Conservation (phyloP, 192 early-diverging fungal genomes). For the Jimgerdemannia flammicorona region DNA sequence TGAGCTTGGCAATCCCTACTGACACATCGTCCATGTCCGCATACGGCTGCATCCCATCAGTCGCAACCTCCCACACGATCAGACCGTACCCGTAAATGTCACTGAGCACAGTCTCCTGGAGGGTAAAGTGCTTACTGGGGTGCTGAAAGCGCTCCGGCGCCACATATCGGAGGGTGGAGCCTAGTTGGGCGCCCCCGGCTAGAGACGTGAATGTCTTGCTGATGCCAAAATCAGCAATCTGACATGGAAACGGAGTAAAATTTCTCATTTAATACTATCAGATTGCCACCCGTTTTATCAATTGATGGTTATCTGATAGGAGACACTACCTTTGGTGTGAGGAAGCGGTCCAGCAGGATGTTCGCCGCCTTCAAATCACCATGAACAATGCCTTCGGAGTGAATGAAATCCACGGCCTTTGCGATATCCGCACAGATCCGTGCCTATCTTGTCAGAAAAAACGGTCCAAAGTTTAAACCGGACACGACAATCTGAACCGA, state of each 20-base stretch:
- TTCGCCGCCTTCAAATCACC: not conserved
- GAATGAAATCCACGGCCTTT: not conserved
- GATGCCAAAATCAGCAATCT: not conserved
- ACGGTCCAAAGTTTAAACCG: no score
- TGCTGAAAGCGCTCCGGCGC: not conserved
- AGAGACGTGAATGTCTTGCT: not conserved
- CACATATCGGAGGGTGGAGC: not conserved
- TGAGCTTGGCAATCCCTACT: not conserved
- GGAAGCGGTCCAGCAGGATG: not conserved
- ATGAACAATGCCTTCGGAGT: not conserved
- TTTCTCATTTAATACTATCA: not conserved
- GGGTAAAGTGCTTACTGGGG: not conserved
- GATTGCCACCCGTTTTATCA: not conserved
- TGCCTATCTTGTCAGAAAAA: no score
- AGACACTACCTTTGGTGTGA: not conserved
- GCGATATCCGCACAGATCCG: not conserved
- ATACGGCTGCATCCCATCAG: not conserved
- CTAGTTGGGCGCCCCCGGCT: not conserved
- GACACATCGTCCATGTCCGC: not conserved
- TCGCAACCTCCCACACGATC: not conserved
- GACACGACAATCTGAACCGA: no score
- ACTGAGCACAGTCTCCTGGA: not conserved
- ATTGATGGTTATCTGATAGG: not conserved
- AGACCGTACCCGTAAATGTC: not conserved
- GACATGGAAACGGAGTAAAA: not conserved